Evolutionary conservation across 352 stramenopile species (phyloP).

Genomic region (Globisporangium splendens): DNA sequence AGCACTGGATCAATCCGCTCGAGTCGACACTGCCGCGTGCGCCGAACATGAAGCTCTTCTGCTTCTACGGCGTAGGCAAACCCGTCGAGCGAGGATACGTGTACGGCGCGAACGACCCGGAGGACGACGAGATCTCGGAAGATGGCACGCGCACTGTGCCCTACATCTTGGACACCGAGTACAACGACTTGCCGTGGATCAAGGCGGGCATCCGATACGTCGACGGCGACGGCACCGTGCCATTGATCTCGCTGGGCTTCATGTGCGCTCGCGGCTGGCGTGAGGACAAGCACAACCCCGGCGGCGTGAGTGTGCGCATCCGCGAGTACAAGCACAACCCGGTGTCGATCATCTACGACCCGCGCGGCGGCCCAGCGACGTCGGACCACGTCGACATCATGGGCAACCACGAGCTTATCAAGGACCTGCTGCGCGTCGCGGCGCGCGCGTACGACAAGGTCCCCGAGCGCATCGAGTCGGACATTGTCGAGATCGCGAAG

Average conservation of each 20-base stretch:
- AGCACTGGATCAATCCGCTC: constrained; percentile 89
- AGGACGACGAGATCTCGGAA: constrained; percentile 14
- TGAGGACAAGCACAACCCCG: constrained; percentile 84
- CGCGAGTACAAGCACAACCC: constrained; percentile 75
- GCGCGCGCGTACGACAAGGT: constrained; percentile 68
- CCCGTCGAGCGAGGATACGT: constrained; percentile 85
- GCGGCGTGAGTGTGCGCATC: constrained; percentile 79
- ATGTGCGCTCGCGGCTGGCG: constrained; percentile 90
- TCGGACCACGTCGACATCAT: constrained; percentile 96
- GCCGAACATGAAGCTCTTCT: constrained; percentile 93
- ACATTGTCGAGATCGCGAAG: constrained; percentile 60
- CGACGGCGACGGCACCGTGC: constrained; percentile 92
- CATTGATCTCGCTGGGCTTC: constrained; percentile 92
- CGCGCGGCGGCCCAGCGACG: constrained; percentile 64
- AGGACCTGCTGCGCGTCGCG: constrained; percentile 59
- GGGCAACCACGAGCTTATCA: constrained; percentile 91
- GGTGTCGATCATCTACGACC: constrained; percentile 70
- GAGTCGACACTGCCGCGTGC: constrained; percentile 84
- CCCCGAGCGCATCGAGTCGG: constrained; percentile 62
- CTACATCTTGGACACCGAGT: constrained; percentile 59
- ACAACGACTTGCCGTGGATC: constrained; percentile 63
- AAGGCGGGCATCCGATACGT: constrained; percentile 80
- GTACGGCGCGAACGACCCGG: constrained; percentile 47
- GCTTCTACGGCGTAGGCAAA: constrained; percentile 92
- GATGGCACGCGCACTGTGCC: constrained; percentile 52